A percentile compares a stretch with the other conserved stretches of the same genome.
These are phyloP conservation scores for Cladosporium sp. DNA, from an alignment of 2,329 filamentous ascomycete species.

Conservation along the genomic window DNA sequence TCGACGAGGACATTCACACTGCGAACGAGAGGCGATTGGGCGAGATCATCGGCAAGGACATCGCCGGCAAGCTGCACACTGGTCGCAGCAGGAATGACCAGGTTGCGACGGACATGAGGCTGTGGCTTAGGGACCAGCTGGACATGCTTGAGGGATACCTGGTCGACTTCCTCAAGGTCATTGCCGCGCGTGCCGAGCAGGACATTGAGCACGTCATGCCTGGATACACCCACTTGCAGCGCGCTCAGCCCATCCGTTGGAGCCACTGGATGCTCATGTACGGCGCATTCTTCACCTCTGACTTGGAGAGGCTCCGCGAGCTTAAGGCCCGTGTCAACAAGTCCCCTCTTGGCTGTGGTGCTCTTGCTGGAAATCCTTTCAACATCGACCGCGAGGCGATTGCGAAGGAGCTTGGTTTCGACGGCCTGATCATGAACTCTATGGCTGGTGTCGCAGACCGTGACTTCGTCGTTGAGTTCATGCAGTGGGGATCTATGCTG, in stretches of 20 bases:
- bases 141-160: slow-evolving; percentile 65
- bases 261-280: slow-evolving; percentile 77
- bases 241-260: slow-evolving; percentile 76
- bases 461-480: slow-evolving; percentile 76
- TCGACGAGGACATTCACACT: slow-evolving; percentile 54
- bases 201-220: slow-evolving; percentile 80
- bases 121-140: slow-evolving; percentile 79
- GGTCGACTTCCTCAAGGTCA: slow-evolving; percentile 64
- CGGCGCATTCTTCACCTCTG: slow-evolving; percentile 64
- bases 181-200: slow-evolving; percentile 63
- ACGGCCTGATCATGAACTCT: slow-evolving; percentile 69
- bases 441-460: slow-evolving; percentile 72
- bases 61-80: slow-evolving; percentile 88
- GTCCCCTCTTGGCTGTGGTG: slow-evolving; percentile 68
- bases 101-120: slow-evolving; percentile 81
- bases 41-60: slow-evolving; percentile 81
- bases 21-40: slow-evolving; percentile 55
- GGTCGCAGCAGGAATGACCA: slow-evolving; percentile 83
- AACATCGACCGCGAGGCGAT: slow-evolving; percentile 75
- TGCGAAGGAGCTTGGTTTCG: slow-evolving; percentile 76
- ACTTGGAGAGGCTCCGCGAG: slow-evolving; percentile 73
- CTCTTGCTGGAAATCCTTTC: slow-evolving; percentile 78
- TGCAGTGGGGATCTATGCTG: slow-evolving; percentile 74
- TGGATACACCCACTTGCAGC: slow-evolving; percentile 83
- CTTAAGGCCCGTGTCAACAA: slow-evolving; percentile 70